Conservation (phyloP, 306 rosid genomes). For the Purshia tridentata region DNA sequence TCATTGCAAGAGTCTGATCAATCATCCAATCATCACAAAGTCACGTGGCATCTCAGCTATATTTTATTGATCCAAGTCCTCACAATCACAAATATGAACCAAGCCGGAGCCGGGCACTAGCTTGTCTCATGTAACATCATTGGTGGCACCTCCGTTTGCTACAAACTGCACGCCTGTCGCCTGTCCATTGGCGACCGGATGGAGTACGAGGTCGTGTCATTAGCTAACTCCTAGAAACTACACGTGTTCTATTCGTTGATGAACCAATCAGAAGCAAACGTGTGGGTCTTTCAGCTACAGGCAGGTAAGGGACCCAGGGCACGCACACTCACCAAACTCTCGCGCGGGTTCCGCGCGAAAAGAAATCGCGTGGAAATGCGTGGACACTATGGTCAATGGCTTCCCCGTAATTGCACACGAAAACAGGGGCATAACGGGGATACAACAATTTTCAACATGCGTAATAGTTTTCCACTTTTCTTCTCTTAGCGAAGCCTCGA, state of each 20-base stretch:
- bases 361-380: slow-evolving; percentile 35
- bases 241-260: slow-evolving; percentile 15
- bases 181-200: slow-evolving; percentile 1
- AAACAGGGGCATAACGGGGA: slow-evolving; percentile 33
- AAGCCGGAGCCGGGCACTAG: too few relatives aligned
- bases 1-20: not conserved
- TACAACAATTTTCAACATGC: slow-evolving; percentile 14
- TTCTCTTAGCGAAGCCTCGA: slow-evolving; percentile 33
- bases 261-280: slow-evolving; percentile 23
- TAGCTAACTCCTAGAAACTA: not conserved
- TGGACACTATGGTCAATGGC: slow-evolving; percentile 27
- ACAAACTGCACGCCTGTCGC: slow-evolving; percentile 7
- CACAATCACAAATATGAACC: too few relatives aligned
- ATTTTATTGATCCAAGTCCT: not conserved
- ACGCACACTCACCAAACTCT: slow-evolving; percentile 11
- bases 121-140: not conserved
- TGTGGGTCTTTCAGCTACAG: slow-evolving; percentile 21
- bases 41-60: slow-evolving; percentile 4
- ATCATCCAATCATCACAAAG: not conserved
- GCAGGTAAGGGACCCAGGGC: slow-evolving; percentile 22
- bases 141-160: not conserved
- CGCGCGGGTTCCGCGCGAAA: slow-evolving; percentile 28
- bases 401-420: slow-evolving; percentile 16
- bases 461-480: slow-evolving; percentile 35
- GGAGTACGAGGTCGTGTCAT: not conserved